Conservation (phyloP, 169 alveolate genomes). For the Theileria annulata region DNA sequence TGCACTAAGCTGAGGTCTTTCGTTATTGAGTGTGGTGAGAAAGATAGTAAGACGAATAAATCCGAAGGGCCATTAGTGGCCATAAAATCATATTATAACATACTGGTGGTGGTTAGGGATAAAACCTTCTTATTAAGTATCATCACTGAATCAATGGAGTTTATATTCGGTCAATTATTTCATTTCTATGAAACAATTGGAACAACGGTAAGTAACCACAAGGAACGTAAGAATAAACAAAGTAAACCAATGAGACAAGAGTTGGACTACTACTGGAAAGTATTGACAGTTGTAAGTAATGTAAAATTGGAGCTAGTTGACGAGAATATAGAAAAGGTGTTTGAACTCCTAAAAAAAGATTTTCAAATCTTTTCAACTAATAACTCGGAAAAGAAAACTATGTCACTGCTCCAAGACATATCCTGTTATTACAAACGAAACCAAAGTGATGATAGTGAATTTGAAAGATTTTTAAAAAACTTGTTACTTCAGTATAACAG, state of each 20-base stretch:
- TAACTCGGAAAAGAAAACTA: background rate
- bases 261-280: conserved; percentile 4
- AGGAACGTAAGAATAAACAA: background rate
- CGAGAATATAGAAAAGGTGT: conserved; percentile 17
- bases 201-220: background rate
- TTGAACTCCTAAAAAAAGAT: conserved; percentile 36
- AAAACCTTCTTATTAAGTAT: too few relatives aligned
- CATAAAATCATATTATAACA: background rate
- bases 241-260: background rate
- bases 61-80: background rate
- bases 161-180: too few relatives aligned
- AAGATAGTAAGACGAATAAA: background rate
- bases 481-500: conserved; percentile 23
- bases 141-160: too few relatives aligned
- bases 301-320: conserved; percentile 43
- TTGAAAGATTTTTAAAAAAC: conserved; percentile 13
- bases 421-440: conserved; percentile 10
- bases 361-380: background rate
- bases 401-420: background rate
- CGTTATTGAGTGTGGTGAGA: background rate
- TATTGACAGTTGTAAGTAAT: background rate
- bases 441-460: background rate
- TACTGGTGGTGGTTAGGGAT: background rate
- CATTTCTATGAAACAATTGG: too few relatives aligned
- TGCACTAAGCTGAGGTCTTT: background rate